Base-by-base conservation (phyloP, 352 stramenopile species). In the Phytopythium kandeliae region DNA sequence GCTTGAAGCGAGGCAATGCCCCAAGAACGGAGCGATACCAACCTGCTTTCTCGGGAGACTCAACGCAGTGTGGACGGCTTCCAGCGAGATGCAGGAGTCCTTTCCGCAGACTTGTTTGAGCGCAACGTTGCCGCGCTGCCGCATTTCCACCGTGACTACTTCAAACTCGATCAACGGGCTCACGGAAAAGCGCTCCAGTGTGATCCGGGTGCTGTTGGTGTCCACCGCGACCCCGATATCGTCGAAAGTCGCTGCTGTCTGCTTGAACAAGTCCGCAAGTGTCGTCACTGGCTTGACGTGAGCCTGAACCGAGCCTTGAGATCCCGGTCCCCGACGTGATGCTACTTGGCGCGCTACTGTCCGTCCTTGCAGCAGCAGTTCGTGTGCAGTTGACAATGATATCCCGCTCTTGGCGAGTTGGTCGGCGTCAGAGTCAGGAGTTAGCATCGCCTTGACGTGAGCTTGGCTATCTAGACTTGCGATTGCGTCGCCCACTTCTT, bases 281-380 rank as follows among this genome's bases (percentile, higher is more conserved):
- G 25, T 26, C 9, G 6, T 10, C 2, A 49, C 26, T 3, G 26
- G 16, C 10, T 9, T 22, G 11, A 45, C 16, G 17, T 17, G 35
- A 7, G 35, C 9, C 12, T 11, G 21, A 30, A 4, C n/a, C 30
- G 21, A 43, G 4, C 12, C n/a, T 4, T 2, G 13, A 36, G 4
- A 3, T 34, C 21, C 16, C 26, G 34, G 19, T 53, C 48, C n/a
- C n/a, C 21, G 19, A 15, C 13, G 17, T 36, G 11, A 16, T 55
- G 19, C 26, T 51, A 62, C 19, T 55, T 59, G 21, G 43, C n/a
- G 19, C 67, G 57, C 24, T 54, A 19, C 5, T 46, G 31, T 4
- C 22, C 54, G 55, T 1, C 68, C 68, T 26, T 72, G 64, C 41
- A 55, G 22, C 47, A 68, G 64, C 19, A 78, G 47, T 22, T 74